These are phyloP conservation scores for Cordyceps cicadae DNA, from an alignment of 2,329 filamentous ascomycete species.

Conservation along the genomic window DNA sequence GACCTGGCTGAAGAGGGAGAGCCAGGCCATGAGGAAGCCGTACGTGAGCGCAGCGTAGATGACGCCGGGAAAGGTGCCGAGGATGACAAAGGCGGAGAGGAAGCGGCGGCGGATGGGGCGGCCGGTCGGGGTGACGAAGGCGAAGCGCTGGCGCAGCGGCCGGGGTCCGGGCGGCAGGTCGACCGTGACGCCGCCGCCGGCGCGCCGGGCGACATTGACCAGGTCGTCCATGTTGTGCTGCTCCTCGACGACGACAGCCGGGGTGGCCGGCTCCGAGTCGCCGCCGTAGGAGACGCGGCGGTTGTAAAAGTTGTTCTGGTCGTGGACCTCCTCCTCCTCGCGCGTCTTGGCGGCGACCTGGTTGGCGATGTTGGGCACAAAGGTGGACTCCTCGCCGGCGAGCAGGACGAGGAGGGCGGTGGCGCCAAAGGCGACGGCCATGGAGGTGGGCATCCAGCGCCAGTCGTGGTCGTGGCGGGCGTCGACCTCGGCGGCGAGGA, in stretches of 20 bases:
- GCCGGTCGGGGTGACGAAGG: not conserved
- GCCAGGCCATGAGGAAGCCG: constrained; percentile 5
- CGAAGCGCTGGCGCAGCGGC: not conserved
- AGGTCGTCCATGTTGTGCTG: not conserved
- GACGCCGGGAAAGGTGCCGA: constrained; percentile 1
- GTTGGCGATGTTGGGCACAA: constrained; percentile 3
- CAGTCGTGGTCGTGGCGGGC: not conserved
- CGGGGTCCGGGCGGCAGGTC: not conserved
- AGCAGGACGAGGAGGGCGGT: not conserved
- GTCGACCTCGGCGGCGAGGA: not conserved
- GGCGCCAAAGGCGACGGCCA: not conserved
- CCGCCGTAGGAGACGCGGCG: not conserved
- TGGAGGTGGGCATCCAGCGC: not conserved
- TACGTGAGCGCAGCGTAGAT: constrained; percentile 3
- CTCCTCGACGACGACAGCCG: not conserved
- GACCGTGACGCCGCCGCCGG: not conserved
- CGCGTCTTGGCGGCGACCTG: not conserved
- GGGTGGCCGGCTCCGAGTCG: not conserved
- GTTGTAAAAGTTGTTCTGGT: not conserved
- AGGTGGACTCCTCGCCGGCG: constrained; percentile 1
- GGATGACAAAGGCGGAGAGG: constrained; percentile 1
- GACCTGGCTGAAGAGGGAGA: not conserved
- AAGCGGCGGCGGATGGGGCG: not conserved
- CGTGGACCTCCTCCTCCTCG: not conserved
- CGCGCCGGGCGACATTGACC: not conserved